Evolutionary conservation across 495 filamentous ascomycete species (phyloP).

Genomic region (Pyrenula aspistea): DNA sequence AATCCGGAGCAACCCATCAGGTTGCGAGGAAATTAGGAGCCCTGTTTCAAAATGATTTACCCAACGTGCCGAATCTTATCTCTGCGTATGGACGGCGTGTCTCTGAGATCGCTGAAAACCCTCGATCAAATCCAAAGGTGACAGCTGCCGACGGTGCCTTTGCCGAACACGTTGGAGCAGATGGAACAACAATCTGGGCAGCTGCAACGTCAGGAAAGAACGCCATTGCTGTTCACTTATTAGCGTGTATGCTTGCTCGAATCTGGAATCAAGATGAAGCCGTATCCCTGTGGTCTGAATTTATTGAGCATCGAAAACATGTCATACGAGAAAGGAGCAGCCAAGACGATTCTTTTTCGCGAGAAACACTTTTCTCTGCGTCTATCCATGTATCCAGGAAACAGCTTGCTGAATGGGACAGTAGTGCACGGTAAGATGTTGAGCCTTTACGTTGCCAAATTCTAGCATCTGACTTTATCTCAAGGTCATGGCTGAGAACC

Average conservation of each 20-base stretch:
- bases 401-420: slow-evolving; percentile 22
- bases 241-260: slow-evolving; percentile 26
- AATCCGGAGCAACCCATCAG: slow-evolving; percentile 11
- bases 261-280: slow-evolving; percentile 19
- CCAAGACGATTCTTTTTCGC: not conserved
- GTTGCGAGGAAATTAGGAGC: slow-evolving; percentile 18
- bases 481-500: slow-evolving; percentile 17
- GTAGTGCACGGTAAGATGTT: slow-evolving; percentile 20
- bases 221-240: slow-evolving; percentile 20
- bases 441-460: not conserved
- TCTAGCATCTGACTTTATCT: not conserved
- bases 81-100: slow-evolving; percentile 24
- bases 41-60: slow-evolving; percentile 14
- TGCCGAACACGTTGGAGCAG: slow-evolving; percentile 9
- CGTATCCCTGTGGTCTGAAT: slow-evolving; percentile 18
- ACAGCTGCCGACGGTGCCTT: slow-evolving; percentile 6
- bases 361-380: not conserved
- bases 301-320: slow-evolving; percentile 3
- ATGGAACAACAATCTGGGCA: slow-evolving; percentile 25
- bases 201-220: slow-evolving; percentile 23
- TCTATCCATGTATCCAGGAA: slow-evolving; percentile 14
- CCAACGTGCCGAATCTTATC: slow-evolving; percentile 18
- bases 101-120: slow-evolving; percentile 18
- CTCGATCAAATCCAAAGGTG: slow-evolving; percentile 6
- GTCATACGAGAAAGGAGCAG: not conserved